Conservation (phyloP, 2,329 filamentous ascomycete species). For the Colletotrichum theobromicola region DNA sequence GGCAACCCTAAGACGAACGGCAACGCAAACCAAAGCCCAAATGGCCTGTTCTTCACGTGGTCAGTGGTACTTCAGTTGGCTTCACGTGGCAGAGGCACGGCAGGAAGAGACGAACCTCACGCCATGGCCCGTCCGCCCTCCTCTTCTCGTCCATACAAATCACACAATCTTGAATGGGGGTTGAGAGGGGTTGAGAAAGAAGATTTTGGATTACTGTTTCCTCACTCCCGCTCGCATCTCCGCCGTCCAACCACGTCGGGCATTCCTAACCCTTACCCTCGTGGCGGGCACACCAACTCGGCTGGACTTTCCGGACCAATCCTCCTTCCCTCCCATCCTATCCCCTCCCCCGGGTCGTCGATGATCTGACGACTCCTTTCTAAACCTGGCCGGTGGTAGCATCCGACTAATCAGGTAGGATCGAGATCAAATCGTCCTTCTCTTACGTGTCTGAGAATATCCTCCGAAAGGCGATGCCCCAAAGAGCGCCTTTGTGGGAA, state of each 20-base stretch:
- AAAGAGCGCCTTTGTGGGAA: neutral
- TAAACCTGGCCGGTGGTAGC: neutral
- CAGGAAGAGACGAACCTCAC: constrained; percentile 15
- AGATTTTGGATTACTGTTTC: neutral
- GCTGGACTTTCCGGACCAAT: neutral
- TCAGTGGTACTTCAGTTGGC: neutral
- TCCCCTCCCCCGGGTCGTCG: neutral
- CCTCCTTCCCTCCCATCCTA: neutral
- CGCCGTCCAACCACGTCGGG: neutral
- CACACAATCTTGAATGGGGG: neutral
- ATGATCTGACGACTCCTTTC: neutral
- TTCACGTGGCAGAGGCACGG: neutral
- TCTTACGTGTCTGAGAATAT: too few species aligned
- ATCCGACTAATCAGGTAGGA: neutral
- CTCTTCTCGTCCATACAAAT: neutral
- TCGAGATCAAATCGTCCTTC: neutral
- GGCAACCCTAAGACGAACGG: neutral
- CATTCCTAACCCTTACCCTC: neutral
- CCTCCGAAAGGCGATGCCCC: too few species aligned
- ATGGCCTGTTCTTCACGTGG: constrained; percentile 3
- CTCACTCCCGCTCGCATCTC: neutral
- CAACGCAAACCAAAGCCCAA: neutral
- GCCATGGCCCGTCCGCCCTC: constrained; percentile 4
- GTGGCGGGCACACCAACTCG: neutral
- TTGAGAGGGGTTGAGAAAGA: neutral